phyloP scores from a whole-genome alignment of 1,139 yeast species.

The Chernovozyma sophiae-reginae region DNA sequence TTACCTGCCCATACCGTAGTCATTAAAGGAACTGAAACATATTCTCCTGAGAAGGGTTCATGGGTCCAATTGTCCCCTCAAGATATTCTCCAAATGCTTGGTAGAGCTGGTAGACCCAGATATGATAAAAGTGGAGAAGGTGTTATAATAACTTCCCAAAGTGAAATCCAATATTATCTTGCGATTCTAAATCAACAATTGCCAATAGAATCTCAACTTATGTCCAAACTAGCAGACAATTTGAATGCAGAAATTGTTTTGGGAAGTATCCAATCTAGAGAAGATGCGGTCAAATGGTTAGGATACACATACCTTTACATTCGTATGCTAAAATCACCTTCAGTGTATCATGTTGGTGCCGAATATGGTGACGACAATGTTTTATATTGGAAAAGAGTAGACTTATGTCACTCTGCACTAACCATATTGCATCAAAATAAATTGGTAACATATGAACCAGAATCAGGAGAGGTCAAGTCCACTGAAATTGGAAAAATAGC shows the following conservation, averaged over 20 bases:
- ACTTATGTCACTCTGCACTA: constrained; percentile 76
- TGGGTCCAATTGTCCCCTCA: constrained; percentile 93
- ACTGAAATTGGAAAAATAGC: constrained; percentile 86
- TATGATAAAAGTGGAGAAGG: constrained; percentile 94
- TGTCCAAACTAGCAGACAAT: constrained; percentile 65
- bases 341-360: constrained; percentile 69
- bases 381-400: constrained; percentile 52
- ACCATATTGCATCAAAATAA: constrained; percentile 49
- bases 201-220: constrained; percentile 87
- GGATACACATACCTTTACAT: constrained; percentile 76
- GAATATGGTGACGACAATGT: constrained; percentile 53
- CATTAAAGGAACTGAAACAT: constrained; percentile 91
- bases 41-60: constrained; percentile 82
- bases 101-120: constrained; percentile 96
- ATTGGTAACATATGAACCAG: constrained; percentile 55
- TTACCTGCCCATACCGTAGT: constrained; percentile 96
- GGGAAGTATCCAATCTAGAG: constrained; percentile 58
- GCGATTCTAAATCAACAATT: constrained; percentile 86
- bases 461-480: constrained; percentile 41
- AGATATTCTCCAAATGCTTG: constrained; percentile 91
- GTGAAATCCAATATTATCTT: constrained; percentile 81
- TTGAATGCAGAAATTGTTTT: constrained; percentile 84
- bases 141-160: constrained; percentile 82
- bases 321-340: constrained; percentile 74
- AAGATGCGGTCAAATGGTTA: constrained; percentile 77